These are phyloP conservation scores for Eucalyptus marginata DNA, from an alignment of 345 rosid species.

Conservation along the genomic window DNA sequence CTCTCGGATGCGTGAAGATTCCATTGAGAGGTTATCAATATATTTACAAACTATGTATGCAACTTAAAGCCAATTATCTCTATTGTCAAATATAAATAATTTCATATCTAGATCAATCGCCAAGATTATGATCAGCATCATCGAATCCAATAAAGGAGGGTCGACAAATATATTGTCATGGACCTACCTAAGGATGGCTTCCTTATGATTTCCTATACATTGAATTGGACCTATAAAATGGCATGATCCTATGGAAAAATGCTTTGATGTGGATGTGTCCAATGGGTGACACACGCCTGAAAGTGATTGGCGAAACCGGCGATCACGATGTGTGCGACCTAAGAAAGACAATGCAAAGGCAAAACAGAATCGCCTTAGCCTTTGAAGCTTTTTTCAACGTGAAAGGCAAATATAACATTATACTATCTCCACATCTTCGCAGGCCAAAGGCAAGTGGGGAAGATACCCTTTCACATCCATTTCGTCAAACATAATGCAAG, in stretches of 20 bases:
- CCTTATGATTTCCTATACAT: neutral
- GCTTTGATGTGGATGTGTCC: neutral
- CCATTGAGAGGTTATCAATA: neutral
- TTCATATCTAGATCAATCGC: neutral
- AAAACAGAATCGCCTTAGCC: neutral
- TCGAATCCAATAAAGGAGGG: neutral
- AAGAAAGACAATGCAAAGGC: neutral
- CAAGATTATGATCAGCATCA: neutral
- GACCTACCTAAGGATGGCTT: neutral
- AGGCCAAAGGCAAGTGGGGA: neutral
- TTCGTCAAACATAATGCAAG: neutral
- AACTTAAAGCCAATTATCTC: neutral
- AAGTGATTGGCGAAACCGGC: neutral
- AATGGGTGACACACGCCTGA: neutral
- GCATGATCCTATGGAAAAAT: neutral
- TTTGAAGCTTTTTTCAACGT: neutral
- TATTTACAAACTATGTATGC: neutral
- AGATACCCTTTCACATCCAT: neutral
- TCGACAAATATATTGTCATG: neutral
- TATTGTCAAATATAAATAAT: fast-evolving
- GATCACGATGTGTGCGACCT: neutral
- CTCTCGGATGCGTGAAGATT: fast-evolving
- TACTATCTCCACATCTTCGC: neutral
- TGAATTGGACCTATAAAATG: neutral
- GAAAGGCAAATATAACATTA: neutral